Conservation (phyloP, 768 basidiomycete species). For the Boletus patriciae region DNA sequence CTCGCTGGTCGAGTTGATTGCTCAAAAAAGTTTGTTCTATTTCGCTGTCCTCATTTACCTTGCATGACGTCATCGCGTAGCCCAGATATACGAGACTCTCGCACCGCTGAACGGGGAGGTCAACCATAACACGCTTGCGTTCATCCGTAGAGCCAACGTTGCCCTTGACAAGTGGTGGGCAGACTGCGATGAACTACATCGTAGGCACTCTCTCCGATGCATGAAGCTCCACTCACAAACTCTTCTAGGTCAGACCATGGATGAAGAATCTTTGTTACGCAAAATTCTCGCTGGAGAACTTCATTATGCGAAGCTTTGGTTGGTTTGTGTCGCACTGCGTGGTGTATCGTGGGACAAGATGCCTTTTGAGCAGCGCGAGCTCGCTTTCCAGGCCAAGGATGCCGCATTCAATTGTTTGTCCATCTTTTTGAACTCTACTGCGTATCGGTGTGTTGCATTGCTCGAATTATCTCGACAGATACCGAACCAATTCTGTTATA, state of each 20-base stretch:
- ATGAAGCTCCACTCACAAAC: slow-evolving; percentile 5
- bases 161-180: slow-evolving; percentile 91
- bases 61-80: slow-evolving; percentile 39
- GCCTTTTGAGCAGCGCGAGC: slow-evolving; percentile 91
- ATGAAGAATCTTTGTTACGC: slow-evolving; percentile 80
- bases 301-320: slow-evolving; percentile 93
- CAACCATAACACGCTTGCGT: slow-evolving; percentile 79
- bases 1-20: slow-evolving; percentile 85
- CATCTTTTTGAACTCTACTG: slow-evolving; percentile 77
- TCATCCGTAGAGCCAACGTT: slow-evolving; percentile 82
- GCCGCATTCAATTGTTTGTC: slow-evolving; percentile 84
- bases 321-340: slow-evolving; percentile 87
- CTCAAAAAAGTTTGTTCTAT: slow-evolving; percentile 73
- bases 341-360: slow-evolving; percentile 96
- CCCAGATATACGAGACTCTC: slow-evolving; percentile 91
- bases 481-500: slow-evolving; percentile 29
- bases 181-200: slow-evolving; percentile 84
- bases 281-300: slow-evolving; percentile 88
- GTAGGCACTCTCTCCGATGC: slow-evolving; percentile 37
- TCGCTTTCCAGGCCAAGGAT: slow-evolving; percentile 94
- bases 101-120: slow-evolving; percentile 84
- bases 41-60: background rate
- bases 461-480: background rate
- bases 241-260: slow-evolving; percentile 67
- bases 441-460: slow-evolving; percentile 62